Base-by-base conservation (phyloP, 2,329 filamentous ascomycete species). In the Cercospora sp. region DNA sequence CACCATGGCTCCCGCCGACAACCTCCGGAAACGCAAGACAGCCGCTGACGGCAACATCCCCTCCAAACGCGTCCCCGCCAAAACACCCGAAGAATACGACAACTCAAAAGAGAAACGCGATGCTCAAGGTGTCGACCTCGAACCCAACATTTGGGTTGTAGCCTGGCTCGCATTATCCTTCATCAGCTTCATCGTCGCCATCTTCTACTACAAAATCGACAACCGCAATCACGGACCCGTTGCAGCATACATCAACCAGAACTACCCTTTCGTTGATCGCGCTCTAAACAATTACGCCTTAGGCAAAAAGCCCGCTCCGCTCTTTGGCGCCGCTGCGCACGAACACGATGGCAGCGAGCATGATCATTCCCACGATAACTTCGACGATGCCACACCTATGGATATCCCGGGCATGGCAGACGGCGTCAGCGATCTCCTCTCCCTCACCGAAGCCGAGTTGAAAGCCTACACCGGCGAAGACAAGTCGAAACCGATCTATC, bases 381-480 rank as follows among this genome's bases (percentile, higher is more conserved):
- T 59, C 55, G 31, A 36, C 23, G 55, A 59, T 31, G 55, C 55
- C 31, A 36, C 28, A 12, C 28, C 55, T 16, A 36, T 59, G 55
- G 55, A 59, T 9, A 59, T 36, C 30, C 55, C 55, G 7, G 55
- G 55, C 9, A 31, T 59, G 28, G 18, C 30, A 26, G 55, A 59
- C 13, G 55, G 55, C 55, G 30, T 59, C 5, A 59, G 55, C 10
- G 64, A 60, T n/a, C 48, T 61, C 8, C 16, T 72, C 42, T 57
- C 61, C 42, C 51, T 73, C 16, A 74, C 72, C 51, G 74, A 76
- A 45, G 66, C 67, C 55, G 67, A 74, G 30, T 70, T 77, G 30
- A 67, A 66, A 57, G 67, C 64, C 42, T 74, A 72, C 67, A 70
- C 73, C 61, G 75, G 75, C 69, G 70, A 63, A 10, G 73, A 76